phyloP scores from a whole-genome alignment of 139 green algal genomes.

The Spirogloea muscicola region DNA sequence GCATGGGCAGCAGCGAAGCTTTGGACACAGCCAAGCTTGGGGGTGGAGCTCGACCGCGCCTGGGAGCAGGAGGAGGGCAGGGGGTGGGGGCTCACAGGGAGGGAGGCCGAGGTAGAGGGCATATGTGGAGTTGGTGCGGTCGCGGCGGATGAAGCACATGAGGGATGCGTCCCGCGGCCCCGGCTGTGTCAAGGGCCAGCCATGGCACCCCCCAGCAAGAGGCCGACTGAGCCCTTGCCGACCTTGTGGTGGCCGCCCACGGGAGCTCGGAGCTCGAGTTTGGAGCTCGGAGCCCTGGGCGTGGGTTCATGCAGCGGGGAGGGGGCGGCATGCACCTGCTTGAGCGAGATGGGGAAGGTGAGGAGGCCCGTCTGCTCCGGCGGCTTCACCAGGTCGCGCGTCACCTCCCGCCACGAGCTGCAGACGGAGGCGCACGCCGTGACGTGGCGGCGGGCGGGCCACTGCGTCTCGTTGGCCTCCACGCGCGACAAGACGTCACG shows the following conservation, averaged over 20 bases:
- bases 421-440: constrained; percentile 19
- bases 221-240: no score
- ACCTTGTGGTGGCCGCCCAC: no score
- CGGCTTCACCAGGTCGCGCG: constrained; percentile 2
- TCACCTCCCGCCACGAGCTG: constrained; percentile 25
- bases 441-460: constrained; percentile 9
- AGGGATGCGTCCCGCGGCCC: constrained; percentile 4
- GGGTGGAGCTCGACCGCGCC: no score
- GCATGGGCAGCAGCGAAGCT: no score
- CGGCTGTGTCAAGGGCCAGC: constrained; percentile 10
- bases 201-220: no score
- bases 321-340: no score
- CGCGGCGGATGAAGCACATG: constrained; percentile 27
- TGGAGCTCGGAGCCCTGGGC: no score
- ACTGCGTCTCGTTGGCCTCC: constrained; percentile 14
- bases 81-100: constrained; percentile 13
- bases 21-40: no score
- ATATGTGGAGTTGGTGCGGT: constrained; percentile 26
- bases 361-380: constrained; percentile 1
- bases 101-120: constrained; percentile 29
- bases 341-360: constrained; percentile 21
- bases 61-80: background rate
- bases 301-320: no score
- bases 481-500: constrained; percentile 19
- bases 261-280: no score